Conservation (phyloP, 2,329 filamentous ascomycete genomes). For the Monosporascus sp. region DNA sequence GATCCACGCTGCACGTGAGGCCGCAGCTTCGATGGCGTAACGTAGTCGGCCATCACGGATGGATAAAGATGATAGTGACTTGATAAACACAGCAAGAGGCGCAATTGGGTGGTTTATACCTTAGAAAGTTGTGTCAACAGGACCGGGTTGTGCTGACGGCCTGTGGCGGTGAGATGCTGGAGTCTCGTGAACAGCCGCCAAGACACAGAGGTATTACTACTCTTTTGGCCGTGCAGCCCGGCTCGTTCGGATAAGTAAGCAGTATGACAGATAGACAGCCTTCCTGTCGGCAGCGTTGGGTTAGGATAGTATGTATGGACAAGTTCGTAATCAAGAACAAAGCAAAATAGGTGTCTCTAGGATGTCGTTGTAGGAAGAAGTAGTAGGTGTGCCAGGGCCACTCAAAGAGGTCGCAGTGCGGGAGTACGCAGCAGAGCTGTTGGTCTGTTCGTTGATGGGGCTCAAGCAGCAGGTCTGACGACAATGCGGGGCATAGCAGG, state of each 20-base stretch:
- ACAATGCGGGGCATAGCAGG: not conserved
- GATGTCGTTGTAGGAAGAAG: not conserved
- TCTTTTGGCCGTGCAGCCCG: too few species aligned
- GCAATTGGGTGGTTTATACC: not conserved
- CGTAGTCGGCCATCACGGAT: slow-evolving; percentile 18
- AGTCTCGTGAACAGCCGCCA: too few species aligned
- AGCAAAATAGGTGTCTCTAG: not conserved
- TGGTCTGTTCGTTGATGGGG: not conserved
- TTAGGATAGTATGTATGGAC: not conserved
- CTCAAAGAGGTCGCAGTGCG: too few species aligned
- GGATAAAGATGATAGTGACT: not conserved
- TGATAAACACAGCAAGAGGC: not conserved
- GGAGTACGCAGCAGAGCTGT: not conserved
- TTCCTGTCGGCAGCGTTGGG: not conserved
- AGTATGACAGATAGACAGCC: not conserved
- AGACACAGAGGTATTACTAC: too few species aligned
- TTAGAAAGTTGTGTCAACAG: too few species aligned
- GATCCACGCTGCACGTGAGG: slow-evolving; percentile 26
- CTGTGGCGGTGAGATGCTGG: too few species aligned
- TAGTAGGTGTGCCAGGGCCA: too few species aligned
- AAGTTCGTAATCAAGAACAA: not conserved
- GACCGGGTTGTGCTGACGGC: too few species aligned
- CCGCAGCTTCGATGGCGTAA: slow-evolving; percentile 13
- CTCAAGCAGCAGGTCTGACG: not conserved
- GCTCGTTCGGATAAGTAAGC: too few species aligned